Conservation (phyloP, 2,329 filamentous ascomycete species). For the Fusarium sp. region DNA sequence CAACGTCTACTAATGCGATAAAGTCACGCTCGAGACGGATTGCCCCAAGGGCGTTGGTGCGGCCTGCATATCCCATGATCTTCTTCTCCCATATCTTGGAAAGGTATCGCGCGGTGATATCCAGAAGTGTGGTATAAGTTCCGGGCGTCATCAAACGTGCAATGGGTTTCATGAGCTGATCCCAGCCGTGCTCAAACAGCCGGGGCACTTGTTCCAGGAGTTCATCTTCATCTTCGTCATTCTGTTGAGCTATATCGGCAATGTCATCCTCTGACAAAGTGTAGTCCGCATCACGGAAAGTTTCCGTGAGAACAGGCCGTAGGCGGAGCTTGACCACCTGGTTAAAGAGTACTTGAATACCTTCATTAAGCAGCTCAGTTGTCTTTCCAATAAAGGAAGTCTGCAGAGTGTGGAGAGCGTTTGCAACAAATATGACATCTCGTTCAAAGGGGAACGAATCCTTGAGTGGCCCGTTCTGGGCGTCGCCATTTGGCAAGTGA, state of each 20-base stretch:
- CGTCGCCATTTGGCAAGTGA: conserved; percentile 53
- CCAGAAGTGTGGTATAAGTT: conserved; percentile 82
- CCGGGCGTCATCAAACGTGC: conserved; percentile 84
- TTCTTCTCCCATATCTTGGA: conserved; percentile 87
- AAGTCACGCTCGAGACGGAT: conserved; percentile 88
- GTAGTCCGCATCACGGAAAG: conserved; percentile 94
- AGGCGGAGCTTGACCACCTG: conserved; percentile 89
- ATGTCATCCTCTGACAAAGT: conserved; percentile 74
- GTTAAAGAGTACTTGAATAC: conserved; percentile 86
- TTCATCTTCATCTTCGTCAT: conserved; percentile 67
- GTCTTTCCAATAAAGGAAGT: conserved; percentile 82
- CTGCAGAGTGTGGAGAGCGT: conserved; percentile 76
- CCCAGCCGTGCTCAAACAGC: conserved; percentile 89
- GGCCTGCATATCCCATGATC: conserved; percentile 82
- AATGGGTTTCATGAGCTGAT: conserved; percentile 85
- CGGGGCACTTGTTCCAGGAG: conserved; percentile 77
- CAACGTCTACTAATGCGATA: conserved; percentile 76
- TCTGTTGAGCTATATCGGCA: conserved; percentile 66
- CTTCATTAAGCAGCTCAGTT: conserved; percentile 84
- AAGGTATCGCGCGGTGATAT: conserved; percentile 80
- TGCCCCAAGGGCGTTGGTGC: conserved; percentile 84
- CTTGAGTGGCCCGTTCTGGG: conserved; percentile 62
- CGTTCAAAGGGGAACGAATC: conserved; percentile 84
- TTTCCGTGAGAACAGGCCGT: conserved; percentile 85
- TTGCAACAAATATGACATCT: conserved; percentile 78